Base-by-base conservation (phyloP, 2,329 filamentous ascomycete genomes). In the Cladosporium sp. region DNA sequence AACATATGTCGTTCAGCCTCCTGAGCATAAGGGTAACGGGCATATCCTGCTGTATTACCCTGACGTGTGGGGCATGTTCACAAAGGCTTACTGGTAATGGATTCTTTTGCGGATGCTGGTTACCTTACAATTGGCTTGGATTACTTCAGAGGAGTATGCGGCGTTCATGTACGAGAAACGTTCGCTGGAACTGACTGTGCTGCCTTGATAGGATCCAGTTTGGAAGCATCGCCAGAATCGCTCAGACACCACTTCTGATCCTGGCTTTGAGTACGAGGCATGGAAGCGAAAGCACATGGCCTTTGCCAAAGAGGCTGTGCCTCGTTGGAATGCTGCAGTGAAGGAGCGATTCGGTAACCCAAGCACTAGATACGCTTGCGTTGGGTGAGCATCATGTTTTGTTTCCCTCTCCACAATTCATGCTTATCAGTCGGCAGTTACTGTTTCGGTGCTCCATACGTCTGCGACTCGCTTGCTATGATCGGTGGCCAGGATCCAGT, bases 261-360 rank as follows among this genome's bases (percentile, higher is more conserved):
- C 36, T 2, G 65, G 59, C 22, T 79, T 79, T 51, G 74, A 78
- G 58, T 72, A 69, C 18, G 70, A 70, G 27, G 75, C 72, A 5
- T 79, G 75, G 76, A 73, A 72, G 50, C 48, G 53, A 24, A 77
- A 77, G 60, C 72, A 79, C 52, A 65, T 58, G 12, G 56, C 58
- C 3, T 76, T 73, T 54, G 74, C 76, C 0, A 59, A 64, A 3
- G 68, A 67, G 32, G 65, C 66, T n/a, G 70, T 76, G 0, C 73
- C 75, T 0, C 62, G 61, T 49, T 79, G 76, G 76, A 65, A 67
- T 1, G 61, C 64, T 5, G 69, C 67, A 1, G 70, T 73, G 29
- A 68, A 64, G 29, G 47, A 55, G 20, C 54, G 62, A 38, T 75
- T 70, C 50, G 70, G 67, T 15, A 61, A 61, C 13, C 38, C 58